Evolutionary conservation across 768 basidiomycete species (phyloP).

Genomic region (Lepiota brunneoincarnata): DNA sequence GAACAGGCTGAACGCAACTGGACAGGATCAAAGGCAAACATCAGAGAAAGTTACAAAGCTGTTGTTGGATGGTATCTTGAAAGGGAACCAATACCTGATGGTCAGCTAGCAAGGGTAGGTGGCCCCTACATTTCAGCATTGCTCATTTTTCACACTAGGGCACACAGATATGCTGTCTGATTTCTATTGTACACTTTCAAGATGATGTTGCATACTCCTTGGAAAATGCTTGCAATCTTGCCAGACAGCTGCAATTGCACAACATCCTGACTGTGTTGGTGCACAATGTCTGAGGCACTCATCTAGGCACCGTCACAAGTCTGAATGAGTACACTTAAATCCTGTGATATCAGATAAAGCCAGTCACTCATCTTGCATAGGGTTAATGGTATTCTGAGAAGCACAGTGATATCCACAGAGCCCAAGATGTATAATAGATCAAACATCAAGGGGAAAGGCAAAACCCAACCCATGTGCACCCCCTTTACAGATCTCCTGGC

Average conservation of each 20-base stretch:
- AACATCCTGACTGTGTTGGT: conserved; percentile 19
- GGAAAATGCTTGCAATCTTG: conserved; percentile 20
- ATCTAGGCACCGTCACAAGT: conserved; percentile 24
- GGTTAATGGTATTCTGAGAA: background rate
- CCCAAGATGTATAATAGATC: conserved; percentile 10
- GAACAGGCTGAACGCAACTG: conserved; percentile 13
- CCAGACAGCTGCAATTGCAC: conserved; percentile 15
- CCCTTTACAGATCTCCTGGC: conserved; percentile 1
- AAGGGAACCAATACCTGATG: conserved; percentile 12
- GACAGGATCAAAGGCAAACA: conserved; percentile 16
- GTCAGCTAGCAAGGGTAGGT: conserved; percentile 19
- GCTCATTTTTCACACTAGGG: background rate
- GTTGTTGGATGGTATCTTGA: conserved; percentile 18
- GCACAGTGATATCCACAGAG: background rate
- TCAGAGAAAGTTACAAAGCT: conserved; percentile 14
- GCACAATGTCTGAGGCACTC: conserved; percentile 24
- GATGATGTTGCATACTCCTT: conserved; percentile 28
- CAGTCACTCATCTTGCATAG: background rate
- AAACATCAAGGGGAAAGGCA: background rate
- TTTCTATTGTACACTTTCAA: conserved; percentile 26
- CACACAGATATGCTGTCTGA: conserved; percentile 23
- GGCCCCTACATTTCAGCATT: background rate
- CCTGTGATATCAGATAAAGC: background rate
- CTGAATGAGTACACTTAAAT: conserved; percentile 18
- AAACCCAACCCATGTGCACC: background rate